Conservation (phyloP, 495 filamentous ascomycete species). For the Pseudevernia furfuracea region DNA sequence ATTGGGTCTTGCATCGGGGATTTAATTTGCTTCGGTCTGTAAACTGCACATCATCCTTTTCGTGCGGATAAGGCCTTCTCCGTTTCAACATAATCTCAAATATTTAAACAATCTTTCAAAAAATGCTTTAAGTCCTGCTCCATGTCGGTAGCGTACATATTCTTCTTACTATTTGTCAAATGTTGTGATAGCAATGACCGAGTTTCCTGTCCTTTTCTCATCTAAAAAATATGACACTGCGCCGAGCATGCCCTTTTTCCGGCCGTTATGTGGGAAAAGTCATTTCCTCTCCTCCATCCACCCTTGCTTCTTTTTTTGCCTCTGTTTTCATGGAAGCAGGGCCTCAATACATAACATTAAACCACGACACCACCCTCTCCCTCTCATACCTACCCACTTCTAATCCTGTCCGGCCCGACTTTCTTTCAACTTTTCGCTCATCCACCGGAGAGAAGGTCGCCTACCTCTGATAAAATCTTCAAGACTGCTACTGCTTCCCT, state of each 20-base stretch:
- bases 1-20: not conserved
- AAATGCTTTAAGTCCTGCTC: constrained; percentile 1
- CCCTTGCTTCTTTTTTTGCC: not conserved
- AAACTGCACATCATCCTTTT: not conserved
- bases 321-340: not conserved
- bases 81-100: not conserved
- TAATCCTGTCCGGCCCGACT: not conserved
- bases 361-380: not conserved
- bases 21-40: not conserved
- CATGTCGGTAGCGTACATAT: constrained; percentile 1
- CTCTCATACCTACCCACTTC: not conserved
- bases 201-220: not conserved
- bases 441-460: not conserved
- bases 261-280: not conserved
- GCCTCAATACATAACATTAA: not conserved
- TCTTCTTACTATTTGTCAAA: not conserved
- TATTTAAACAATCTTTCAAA: not conserved
- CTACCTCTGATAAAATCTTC: not conserved
- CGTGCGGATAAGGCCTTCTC: constrained; percentile 4
- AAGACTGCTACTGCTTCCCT: not conserved
- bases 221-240: no score
- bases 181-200: not conserved
- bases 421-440: not conserved
- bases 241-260: not conserved
- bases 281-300: not conserved